Evolutionary conservation across 2,329 filamentous ascomycete species (phyloP).

Genomic region (Talaromyces sp.): DNA sequence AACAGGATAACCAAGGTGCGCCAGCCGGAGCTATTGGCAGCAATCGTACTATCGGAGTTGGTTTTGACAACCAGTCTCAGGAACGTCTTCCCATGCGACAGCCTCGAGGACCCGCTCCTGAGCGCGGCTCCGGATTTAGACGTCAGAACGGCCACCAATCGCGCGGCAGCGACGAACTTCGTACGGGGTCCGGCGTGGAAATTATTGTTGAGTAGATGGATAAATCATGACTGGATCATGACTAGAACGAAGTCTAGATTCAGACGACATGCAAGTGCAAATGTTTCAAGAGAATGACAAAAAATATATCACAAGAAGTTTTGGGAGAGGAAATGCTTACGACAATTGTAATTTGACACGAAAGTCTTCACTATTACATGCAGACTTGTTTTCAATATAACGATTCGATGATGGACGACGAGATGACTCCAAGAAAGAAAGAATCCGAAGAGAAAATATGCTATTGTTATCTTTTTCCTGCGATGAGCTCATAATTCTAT

Average conservation of each 20-base stretch:
- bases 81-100: slow-evolving; percentile 58
- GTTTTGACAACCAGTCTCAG: slow-evolving; percentile 54
- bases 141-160: slow-evolving; percentile 61
- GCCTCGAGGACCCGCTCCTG: slow-evolving; percentile 59
- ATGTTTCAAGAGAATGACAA: slow-evolving; percentile 10
- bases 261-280: slow-evolving; percentile 10
- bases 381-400: slow-evolving; percentile 25
- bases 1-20: slow-evolving; percentile 48
- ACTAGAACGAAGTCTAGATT: neutral
- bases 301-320: slow-evolving; percentile 6
- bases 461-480: slow-evolving; percentile 10
- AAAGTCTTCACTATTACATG: slow-evolving; percentile 5
- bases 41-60: slow-evolving; percentile 59
- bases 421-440: slow-evolving; percentile 38
- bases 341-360: slow-evolving; percentile 22
- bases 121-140: slow-evolving; percentile 57
- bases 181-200: slow-evolving; percentile 58
- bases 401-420: slow-evolving; percentile 49
- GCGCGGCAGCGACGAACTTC: slow-evolving; percentile 62
- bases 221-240: slow-evolving; percentile 2
- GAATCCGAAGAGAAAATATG: slow-evolving; percentile 33
- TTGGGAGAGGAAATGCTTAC: slow-evolving; percentile 34
- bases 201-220: slow-evolving; percentile 58
- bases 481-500: slow-evolving; percentile 15
- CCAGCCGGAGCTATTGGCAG: slow-evolving; percentile 58